phyloP scores from a whole-genome alignment of 2,329 filamentous ascomycete genomes.

The Stagonosporopsis tanaceti region DNA sequence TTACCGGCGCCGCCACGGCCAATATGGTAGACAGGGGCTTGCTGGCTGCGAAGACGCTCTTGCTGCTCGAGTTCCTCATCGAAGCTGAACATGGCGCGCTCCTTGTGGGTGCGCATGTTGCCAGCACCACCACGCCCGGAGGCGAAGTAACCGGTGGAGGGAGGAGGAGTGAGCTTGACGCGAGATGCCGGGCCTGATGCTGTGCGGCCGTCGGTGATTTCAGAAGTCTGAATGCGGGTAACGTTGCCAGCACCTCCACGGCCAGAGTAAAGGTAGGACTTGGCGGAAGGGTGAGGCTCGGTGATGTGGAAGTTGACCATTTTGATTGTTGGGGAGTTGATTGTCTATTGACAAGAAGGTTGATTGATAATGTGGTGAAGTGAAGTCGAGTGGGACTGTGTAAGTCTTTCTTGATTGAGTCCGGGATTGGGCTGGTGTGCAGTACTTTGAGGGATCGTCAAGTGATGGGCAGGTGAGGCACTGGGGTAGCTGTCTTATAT shows the following conservation, averaged over 20 bases:
- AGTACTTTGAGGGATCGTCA: conserved; percentile 20
- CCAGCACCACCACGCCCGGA: conserved; percentile 73
- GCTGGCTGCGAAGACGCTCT: conserved; percentile 60
- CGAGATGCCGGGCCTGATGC: conserved; percentile 59
- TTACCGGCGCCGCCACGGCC: conserved; percentile 70
- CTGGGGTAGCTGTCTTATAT: conserved; percentile 13
- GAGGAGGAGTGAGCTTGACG: conserved; percentile 58
- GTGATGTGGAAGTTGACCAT: conserved; percentile 62
- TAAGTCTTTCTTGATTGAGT: conserved; percentile 10
- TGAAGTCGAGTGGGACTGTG: conserved; percentile 26
- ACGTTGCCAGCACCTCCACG: conserved; percentile 68
- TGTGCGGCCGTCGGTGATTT: conserved; percentile 58
- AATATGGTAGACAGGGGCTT: conserved; percentile 70
- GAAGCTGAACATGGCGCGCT: conserved; percentile 72
- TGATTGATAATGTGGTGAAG: conserved; percentile 17
- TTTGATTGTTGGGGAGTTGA: conserved; percentile 33
- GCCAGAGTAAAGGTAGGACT: conserved; percentile 61
- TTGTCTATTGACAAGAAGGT: conserved; percentile 11
- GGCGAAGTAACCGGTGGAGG: conserved; percentile 64
- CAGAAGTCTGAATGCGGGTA: conserved; percentile 62
- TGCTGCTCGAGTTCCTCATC: conserved; percentile 71
- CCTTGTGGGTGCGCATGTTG: conserved; percentile 64
- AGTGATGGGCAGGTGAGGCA: conserved; percentile 7
- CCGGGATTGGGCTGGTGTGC: conserved; percentile 23
- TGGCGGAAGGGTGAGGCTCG: conserved; percentile 68